These are phyloP conservation scores for Oryza punctata DNA, from an alignment of 176 grass and related monocot genomes.

Conservation along the genomic window DNA sequence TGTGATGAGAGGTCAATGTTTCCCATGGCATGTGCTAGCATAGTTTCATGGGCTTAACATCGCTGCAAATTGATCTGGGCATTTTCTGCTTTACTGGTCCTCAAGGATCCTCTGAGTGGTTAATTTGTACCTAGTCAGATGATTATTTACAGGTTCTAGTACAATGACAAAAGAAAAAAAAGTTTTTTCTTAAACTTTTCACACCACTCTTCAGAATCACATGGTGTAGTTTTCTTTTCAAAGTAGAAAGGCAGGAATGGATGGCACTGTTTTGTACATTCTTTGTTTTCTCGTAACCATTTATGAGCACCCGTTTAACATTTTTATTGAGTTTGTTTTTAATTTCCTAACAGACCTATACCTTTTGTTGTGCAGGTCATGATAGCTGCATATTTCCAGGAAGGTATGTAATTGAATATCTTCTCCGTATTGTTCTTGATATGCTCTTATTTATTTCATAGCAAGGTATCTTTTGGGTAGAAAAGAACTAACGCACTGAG, in stretches of 20 bases:
- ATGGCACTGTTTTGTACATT: neutral
- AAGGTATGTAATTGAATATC: conserved; percentile 57
- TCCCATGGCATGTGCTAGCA: neutral
- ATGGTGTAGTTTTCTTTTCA: neutral
- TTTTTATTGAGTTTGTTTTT: neutral
- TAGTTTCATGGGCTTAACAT: neutral
- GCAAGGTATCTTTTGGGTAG: neutral
- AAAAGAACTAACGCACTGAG: neutral
- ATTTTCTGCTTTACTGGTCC: neutral
- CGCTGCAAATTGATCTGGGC: neutral
- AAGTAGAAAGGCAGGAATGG: neutral
- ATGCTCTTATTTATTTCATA: neutral
- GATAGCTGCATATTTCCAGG: conserved; percentile 81
- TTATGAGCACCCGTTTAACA: neutral
- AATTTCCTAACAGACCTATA: neutral
- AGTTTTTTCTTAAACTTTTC: neutral
- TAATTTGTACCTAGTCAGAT: neutral
- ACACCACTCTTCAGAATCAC: neutral
- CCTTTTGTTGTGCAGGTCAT: conserved; percentile 69
- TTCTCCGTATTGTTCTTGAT: conserved; percentile 4
- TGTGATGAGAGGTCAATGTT: conserved; percentile 14
- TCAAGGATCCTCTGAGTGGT: neutral
- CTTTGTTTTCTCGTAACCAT: neutral
- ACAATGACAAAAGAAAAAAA: neutral
- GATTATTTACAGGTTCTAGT: neutral